These are phyloP conservation scores for Stylosanthes scabra DNA, from an alignment of 331 rosid species.

Conservation along the genomic window DNA sequence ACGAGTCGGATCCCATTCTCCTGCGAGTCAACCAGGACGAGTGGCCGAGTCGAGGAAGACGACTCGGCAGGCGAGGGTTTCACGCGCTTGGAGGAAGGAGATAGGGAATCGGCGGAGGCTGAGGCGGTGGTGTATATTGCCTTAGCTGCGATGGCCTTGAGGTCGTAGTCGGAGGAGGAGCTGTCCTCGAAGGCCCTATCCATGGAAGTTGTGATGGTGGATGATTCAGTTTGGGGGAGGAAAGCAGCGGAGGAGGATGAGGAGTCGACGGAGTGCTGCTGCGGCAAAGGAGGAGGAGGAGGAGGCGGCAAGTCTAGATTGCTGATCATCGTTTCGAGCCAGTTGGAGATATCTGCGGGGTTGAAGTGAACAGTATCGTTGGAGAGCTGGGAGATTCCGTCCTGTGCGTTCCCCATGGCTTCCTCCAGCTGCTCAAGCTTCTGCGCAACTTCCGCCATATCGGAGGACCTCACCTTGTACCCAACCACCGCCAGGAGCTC, in stretches of 20 bases:
- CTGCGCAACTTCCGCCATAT: constrained; percentile 89
- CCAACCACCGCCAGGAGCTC: constrained; percentile 94
- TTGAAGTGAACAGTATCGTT: constrained; percentile 71
- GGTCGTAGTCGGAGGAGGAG: constrained; percentile 68
- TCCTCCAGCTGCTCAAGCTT: constrained; percentile 83
- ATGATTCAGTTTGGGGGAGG: constrained; percentile 54
- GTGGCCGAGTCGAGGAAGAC: constrained; percentile 45
- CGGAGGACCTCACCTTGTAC: constrained; percentile 78
- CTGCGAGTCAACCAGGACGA: constrained; percentile 74
- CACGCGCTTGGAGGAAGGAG: constrained; percentile 57
- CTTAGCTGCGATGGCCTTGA: constrained; percentile 75
- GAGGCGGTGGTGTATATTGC: constrained; percentile 55
- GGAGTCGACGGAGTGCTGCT: background rate
- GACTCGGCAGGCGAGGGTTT: constrained; percentile 39
- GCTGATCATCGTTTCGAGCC: constrained; percentile 73
- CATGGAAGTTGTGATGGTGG: background rate
- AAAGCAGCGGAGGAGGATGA: constrained; percentile 6
- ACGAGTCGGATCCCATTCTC: constrained; percentile 88
- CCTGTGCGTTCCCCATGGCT: constrained; percentile 69
- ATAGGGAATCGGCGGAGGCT: background rate
- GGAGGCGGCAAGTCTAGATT: constrained; percentile 43
- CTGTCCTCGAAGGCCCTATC: constrained; percentile 53
- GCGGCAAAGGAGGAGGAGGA: background rate
- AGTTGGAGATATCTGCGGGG: constrained; percentile 80
- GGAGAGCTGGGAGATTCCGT: constrained; percentile 61